Evolutionary conservation across 2,329 filamentous ascomycete species (phyloP), one percentile per base, ranked within the genome.

Genomic region (Colletotrichum incanum): DNA sequence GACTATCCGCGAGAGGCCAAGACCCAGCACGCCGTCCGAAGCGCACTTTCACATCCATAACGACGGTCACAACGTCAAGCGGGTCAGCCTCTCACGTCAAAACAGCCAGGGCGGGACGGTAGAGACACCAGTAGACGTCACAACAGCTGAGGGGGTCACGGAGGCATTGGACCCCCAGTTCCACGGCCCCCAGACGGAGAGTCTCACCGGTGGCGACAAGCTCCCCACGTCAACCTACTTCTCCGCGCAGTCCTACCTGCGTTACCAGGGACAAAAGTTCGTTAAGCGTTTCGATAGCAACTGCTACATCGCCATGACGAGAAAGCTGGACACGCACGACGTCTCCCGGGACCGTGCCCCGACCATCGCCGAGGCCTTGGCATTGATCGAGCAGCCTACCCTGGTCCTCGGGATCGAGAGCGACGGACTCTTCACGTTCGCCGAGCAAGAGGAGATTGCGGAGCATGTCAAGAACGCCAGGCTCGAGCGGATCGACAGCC

Each of bases 221-320:
- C 74, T 87, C 67, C 82, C 88, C 8, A 89, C 90, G 0, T 91
- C 92, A 9, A 96, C 94, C n/a, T 98, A 98, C 83, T 99, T 98
- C 83, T 98, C 96, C 0, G 96, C 96, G 0, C 96, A 99, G 81
- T 98, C 95, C 0, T 99, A 99, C 82, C 89, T 99, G 54, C 93
- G 96, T 26, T 99, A 99, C 82, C 96, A 99, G 83, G 96, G 95
- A 67, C 90, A 93, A 77, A 99, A 99, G 82, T 99, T 99, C 78
- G 96, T 98, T 77, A 95, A 94, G 82, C 93, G 96, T 12, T 99
- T 98, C 81, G 96, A 99, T 82, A 94, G 95, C 78, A 99, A 99
- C 82, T 99, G 96, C 85, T 99, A 99, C 85, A 98, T 99, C 76
- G 95, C 96, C 76, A 98, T 99, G 82, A 98, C 96, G 5, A 93